Evolutionary conservation across 2,329 filamentous ascomycete genomes (phyloP).

Genomic region (Blastomyces silverae): DNA sequence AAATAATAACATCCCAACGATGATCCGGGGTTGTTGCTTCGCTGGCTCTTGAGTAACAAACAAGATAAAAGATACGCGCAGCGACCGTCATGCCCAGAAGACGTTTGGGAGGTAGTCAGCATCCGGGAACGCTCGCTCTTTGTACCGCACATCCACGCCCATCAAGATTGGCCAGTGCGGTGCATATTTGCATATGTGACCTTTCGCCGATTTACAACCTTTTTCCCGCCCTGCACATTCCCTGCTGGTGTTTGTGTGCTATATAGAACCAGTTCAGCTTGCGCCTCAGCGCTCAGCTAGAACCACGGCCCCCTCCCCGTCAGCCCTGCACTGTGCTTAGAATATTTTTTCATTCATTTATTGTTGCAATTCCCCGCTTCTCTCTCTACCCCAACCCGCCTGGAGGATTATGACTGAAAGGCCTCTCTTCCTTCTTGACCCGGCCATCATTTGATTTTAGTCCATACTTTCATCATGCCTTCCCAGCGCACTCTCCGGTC

Average conservation of each 20-base stretch:
- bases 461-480: conserved; percentile 27
- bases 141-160: conserved; percentile 12
- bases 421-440: conserved; percentile 17
- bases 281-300: conserved; percentile 7
- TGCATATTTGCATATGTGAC: conserved; percentile 12
- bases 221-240: conserved; percentile 3
- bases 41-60: conserved; percentile 10
- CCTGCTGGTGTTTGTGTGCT: conserved; percentile 5
- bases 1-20: background rate
- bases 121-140: conserved; percentile 14
- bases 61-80: background rate
- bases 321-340: background rate
- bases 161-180: background rate
- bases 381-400: conserved; percentile 10
- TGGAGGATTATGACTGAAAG: background rate
- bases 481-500: conserved; percentile 38
- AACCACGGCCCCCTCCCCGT: background rate
- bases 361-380: conserved; percentile 22
- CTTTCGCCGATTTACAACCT: conserved; percentile 5
- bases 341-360: background rate
- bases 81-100: background rate
- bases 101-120: conserved; percentile 14
- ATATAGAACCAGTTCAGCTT: conserved; percentile 16
- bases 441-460: conserved; percentile 8
- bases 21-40: background rate